Percentiles rank a stretch among this genome's conserved stretches.
phyloP scores from a whole-genome alignment of 2,329 filamentous ascomycete species.

The Chlorencoelia australis region DNA sequence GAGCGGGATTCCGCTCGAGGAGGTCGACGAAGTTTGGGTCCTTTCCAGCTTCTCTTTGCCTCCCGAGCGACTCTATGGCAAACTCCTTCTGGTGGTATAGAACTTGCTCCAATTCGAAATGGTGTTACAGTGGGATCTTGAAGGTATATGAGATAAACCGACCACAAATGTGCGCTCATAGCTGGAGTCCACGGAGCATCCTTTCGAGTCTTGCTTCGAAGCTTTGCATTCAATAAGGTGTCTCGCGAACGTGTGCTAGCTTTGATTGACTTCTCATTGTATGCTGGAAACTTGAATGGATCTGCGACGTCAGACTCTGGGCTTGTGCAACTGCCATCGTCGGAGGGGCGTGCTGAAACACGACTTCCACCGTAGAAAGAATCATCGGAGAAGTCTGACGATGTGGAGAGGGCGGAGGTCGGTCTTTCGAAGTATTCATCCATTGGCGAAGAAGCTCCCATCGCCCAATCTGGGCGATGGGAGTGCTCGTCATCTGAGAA shows the following conservation, averaged over 20 bases:
- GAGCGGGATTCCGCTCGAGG: neutral
- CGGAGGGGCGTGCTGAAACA: slow-evolving; percentile 46
- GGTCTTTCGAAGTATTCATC: slow-evolving; percentile 20
- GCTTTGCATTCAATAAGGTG: slow-evolving; percentile 16
- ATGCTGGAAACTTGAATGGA: slow-evolving; percentile 23
- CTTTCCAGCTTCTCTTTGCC: slow-evolving; percentile 57
- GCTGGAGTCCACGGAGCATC: slow-evolving; percentile 52
- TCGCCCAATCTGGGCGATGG: slow-evolving; percentile 25
- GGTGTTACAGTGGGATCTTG: slow-evolving; percentile 59
- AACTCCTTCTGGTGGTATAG: slow-evolving; percentile 54
- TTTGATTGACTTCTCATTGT: slow-evolving; percentile 9
- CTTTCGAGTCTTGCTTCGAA: slow-evolving; percentile 23
- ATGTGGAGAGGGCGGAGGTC: slow-evolving; percentile 20
- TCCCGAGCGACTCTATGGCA: slow-evolving; percentile 56
- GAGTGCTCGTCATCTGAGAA: slow-evolving; percentile 9
- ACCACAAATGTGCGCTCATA: slow-evolving; percentile 58
- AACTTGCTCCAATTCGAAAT: slow-evolving; percentile 51
- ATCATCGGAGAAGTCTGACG: slow-evolving; percentile 47
- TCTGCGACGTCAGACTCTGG: slow-evolving; percentile 36
- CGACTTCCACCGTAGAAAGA: slow-evolving; percentile 47
- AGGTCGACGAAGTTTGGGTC: slow-evolving; percentile 33
- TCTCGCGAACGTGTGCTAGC: neutral
- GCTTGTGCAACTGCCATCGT: slow-evolving; percentile 45
- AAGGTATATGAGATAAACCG: slow-evolving; percentile 53
- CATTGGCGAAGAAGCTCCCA: slow-evolving; percentile 12